Base-by-base conservation (phyloP, 441 rosid species). In the Isatis lusitanica region DNA sequence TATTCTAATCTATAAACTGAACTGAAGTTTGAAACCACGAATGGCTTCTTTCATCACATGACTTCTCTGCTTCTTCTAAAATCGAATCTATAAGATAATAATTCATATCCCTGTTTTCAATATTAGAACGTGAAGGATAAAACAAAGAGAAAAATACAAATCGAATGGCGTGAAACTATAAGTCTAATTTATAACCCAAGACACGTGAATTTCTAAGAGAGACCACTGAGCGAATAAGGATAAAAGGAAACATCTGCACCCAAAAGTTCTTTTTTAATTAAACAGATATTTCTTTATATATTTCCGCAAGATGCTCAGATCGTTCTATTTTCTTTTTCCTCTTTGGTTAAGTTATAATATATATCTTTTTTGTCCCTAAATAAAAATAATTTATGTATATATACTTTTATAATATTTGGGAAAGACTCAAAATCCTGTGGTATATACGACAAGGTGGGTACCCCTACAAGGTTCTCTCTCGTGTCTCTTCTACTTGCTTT, bases 381-480 rank as follows among this genome's bases (percentile, higher is more conserved):
- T 42, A 15, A 35, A 31, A 46, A 33, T 6, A 9, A 30, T 4
- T 44, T 15, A 44, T 43, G 17, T 43, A n/a, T 40, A 3, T 43
- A 51, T 66, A 39, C 21, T 57, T 42, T 76, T 56, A 17, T 35
- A 62, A 57, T 36, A 75, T 68, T 64, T 31, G 9, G 66, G 66
- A 69, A 57, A 64, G 75, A 70, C 72, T 57, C 72, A 70, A 71
- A 65, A 70, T 70, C 61, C 8, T 76, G 71, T 64, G 71, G 75
- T 64, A 57, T 56, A 64, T 76, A 64, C 80, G 80, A 76, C 68
- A 76, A 76, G 48, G 67, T 63, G 59, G 79, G 74, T 35, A 70
- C 71, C 68, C 60, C 68, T 65, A 76, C 76, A 70, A 70, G 80
- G 80, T 76, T 70, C 72, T 76, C 72, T 71, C 76, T 76, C 72